Conservation (phyloP, 2,329 filamentous ascomycete species). For the Xylariaceae sp. region DNA sequence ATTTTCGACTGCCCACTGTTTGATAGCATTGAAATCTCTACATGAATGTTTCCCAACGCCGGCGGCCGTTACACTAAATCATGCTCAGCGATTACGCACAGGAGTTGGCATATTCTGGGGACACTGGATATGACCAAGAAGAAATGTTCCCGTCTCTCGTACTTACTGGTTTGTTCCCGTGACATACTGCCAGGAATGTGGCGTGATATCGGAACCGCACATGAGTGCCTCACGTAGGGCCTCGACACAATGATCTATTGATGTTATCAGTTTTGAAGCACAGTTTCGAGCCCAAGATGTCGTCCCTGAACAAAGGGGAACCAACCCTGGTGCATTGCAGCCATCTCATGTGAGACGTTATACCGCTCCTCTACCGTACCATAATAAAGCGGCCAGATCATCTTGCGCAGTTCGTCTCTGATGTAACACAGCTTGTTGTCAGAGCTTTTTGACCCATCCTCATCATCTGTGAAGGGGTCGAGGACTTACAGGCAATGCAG, state of each 20-base stretch:
- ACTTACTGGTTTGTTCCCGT: background rate
- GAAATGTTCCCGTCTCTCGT: too few relatives aligned
- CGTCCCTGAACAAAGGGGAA: background rate
- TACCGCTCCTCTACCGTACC: background rate
- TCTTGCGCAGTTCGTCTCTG: background rate
- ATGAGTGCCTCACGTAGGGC: background rate
- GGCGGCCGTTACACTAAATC: background rate
- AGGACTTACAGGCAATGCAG: background rate
- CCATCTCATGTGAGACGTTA: background rate
- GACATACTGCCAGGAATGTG: background rate
- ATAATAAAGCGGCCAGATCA: background rate
- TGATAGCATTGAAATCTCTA: background rate
- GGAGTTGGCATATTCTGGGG: too few relatives aligned
- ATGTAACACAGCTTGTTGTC: background rate
- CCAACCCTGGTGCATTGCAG: background rate
- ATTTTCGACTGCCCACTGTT: background rate
- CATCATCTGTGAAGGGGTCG: background rate
- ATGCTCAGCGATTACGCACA: too few relatives aligned
- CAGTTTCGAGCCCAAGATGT: too few relatives aligned
- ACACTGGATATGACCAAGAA: too few relatives aligned
- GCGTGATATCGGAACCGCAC: background rate
- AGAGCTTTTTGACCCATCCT: background rate
- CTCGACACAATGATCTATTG: background rate
- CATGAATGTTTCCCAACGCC: background rate
- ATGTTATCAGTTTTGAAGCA: background rate